Base-by-base conservation (phyloP, 1,284 basidiomycete genomes). In the Sphagnurus paluster region DNA sequence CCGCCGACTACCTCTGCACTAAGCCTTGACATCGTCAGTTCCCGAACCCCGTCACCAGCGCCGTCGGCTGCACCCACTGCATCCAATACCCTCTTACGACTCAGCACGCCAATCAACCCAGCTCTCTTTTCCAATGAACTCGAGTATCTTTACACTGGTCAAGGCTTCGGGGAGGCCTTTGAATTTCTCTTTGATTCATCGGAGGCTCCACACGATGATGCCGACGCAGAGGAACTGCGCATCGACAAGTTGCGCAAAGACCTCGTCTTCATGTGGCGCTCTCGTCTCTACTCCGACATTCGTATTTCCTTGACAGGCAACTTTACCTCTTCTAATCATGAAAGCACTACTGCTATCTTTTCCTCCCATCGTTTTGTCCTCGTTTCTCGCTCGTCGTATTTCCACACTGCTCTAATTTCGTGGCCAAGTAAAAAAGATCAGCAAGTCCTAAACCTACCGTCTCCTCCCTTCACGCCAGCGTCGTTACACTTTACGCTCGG, bases 251-350 rank as follows among this genome's bases (percentile, higher is more conserved):
- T 96, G 3, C 76, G 84, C 44, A 88, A 93, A 65, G 94, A 97
- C 63, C 75, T 97, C 25, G 90, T 95, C 21, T 97, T 89, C 73
- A 95, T 95, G 92, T 97, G 94, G 94, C 74, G 93, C 21, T 91
- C 88, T 13, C 83, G 93, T 45, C 80, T 98, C 10, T 98, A 94
- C 66, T 90, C 90, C 2, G 94, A 98, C 65, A 82, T 94, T 13
- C 80, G 84, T 42, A 86, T 98, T 49, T 77, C 86, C 0, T 79
- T 94, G 46, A 78, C 79, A 0, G 84, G 83, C 30, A 77, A 76
- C 38, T 82, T 84, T 56, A 77, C 74, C 55, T 77, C 74, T 11
- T 69, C 71, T 1, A 80, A 80, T 42, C 82, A 85, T 47, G 84
- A 88, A 46, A 78, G 74, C 39, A 76, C 84, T 1, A 89, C 83